Evolutionary conservation across 2,329 filamentous ascomycete species (phyloP).

Genomic region (Fusarium nygamai): DNA sequence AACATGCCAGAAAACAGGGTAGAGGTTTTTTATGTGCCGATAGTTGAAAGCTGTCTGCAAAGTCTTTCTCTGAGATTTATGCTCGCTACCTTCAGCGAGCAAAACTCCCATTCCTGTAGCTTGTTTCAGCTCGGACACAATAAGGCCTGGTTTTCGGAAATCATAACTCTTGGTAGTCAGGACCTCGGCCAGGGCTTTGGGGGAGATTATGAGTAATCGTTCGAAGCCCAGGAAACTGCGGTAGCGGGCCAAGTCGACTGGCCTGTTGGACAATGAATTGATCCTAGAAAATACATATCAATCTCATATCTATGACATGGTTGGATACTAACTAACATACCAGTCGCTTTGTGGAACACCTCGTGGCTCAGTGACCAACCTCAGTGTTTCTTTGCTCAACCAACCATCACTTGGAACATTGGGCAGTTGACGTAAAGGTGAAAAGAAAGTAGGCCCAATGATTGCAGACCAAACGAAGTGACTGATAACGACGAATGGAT

Average conservation of each 20-base stretch:
- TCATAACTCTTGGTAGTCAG: not conserved
- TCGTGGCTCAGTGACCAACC: not conserved
- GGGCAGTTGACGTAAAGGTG: not conserved
- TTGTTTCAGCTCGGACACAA: not conserved
- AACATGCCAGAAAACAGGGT: not conserved
- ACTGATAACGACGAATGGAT: not conserved
- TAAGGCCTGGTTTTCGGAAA: not conserved
- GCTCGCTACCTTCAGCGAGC: not conserved
- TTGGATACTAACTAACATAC: not conserved
- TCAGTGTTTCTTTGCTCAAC: not conserved
- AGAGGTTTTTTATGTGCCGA: not conserved
- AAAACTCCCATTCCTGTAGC: not conserved
- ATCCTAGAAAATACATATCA: not conserved
- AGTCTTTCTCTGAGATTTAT: not conserved
- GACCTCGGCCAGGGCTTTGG: not conserved
- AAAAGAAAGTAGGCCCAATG: not conserved
- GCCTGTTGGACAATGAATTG: not conserved
- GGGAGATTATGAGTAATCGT: not conserved
- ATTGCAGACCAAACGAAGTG: not conserved
- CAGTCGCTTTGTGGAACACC: not conserved
- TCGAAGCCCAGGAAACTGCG: not conserved
- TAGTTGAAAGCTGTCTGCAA: not conserved
- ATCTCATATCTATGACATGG: too few species aligned
- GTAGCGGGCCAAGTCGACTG: not conserved
- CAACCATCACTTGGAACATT: not conserved